Evolutionary conservation across 1,284 basidiomycete species (phyloP).

Genomic region (Calocybe gambosa): DNA sequence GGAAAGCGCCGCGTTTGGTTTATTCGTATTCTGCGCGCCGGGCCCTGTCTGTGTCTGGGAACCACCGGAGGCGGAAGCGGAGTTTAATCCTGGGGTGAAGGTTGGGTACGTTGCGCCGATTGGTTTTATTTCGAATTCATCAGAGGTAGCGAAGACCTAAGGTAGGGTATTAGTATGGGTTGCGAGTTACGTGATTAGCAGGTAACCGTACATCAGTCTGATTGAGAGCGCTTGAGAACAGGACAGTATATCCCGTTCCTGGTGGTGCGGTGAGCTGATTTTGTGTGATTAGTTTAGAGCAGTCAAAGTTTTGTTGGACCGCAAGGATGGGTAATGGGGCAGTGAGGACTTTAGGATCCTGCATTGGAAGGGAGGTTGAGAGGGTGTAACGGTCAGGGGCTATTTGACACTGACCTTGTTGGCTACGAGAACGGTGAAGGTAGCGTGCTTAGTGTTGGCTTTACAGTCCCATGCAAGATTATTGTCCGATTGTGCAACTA

Average conservation of each 20-base stretch:
- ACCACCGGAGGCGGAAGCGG: slow-evolving; percentile 18
- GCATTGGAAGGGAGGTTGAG: slow-evolving; percentile 1
- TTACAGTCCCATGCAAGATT: slow-evolving; percentile 33
- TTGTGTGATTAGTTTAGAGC: slow-evolving; percentile 48
- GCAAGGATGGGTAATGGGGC: slow-evolving; percentile 36
- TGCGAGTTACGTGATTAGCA: no score
- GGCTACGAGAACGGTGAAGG: slow-evolving; percentile 28
- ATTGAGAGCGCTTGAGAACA: slow-evolving; percentile 55
- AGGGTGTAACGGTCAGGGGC: neutral
- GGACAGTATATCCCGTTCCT: slow-evolving; percentile 49
- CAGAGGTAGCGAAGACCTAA: slow-evolving; percentile 57
- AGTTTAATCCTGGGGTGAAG: slow-evolving; percentile 29
- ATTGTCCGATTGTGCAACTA: slow-evolving; percentile 32
- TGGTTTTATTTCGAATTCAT: slow-evolving; percentile 63
- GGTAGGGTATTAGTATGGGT: no score
- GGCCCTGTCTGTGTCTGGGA: slow-evolving; percentile 19
- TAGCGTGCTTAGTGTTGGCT: slow-evolving; percentile 13
- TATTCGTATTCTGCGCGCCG: no score
- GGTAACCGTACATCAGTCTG: slow-evolving; percentile 38
- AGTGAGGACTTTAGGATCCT: slow-evolving; percentile 23
- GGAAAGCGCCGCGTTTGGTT: no score
- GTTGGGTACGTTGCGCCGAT: slow-evolving; percentile 54
- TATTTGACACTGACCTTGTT: slow-evolving; percentile 16
- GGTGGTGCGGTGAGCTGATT: slow-evolving; percentile 38
- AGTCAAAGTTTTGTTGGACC: slow-evolving; percentile 50